A percentile compares a stretch with the other conserved stretches of the same genome.
phyloP scores from a whole-genome alignment of 1,284 basidiomycete species.

The Marasmius fiardii region DNA sequence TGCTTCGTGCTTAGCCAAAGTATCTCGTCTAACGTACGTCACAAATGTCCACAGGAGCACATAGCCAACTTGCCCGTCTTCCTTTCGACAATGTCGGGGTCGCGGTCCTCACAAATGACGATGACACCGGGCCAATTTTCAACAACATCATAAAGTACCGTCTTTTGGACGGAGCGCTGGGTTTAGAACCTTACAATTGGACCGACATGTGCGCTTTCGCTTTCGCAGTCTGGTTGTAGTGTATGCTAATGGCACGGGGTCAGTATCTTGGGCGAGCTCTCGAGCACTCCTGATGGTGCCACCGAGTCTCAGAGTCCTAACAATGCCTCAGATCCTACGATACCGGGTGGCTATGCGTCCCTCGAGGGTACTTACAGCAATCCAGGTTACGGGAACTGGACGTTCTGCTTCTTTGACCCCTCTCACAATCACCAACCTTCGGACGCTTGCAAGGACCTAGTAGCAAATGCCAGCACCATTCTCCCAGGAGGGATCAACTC shows the following conservation, averaged over 20 bases:
- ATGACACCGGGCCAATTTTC: constrained; percentile 15
- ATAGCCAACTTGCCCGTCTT: constrained; percentile 20
- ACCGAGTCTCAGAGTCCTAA: too few relatives aligned
- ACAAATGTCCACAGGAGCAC: constrained; percentile 18
- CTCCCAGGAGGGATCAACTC: too few relatives aligned
- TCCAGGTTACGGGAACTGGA: constrained; percentile 15
- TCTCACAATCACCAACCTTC: not conserved
- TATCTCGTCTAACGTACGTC: not conserved
- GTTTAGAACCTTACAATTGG: constrained; percentile 21
- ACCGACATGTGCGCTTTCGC: too few relatives aligned
- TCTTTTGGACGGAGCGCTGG: constrained; percentile 19
- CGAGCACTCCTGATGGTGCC: constrained; percentile 3
- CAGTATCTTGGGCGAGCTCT: too few relatives aligned
- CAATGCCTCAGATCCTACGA: constrained; percentile 11
- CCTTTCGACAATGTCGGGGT: constrained; percentile 20
- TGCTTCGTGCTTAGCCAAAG: not conserved
- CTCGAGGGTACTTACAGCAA: constrained; percentile 17
- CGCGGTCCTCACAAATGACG: constrained; percentile 22
- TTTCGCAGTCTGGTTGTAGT: too few relatives aligned
- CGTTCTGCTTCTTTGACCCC: too few relatives aligned
- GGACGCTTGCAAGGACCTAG: constrained; percentile 9
- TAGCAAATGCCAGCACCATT: too few relatives aligned
- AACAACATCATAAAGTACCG: constrained; percentile 19
- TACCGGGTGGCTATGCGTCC: constrained; percentile 2
- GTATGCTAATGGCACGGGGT: too few relatives aligned